Evolutionary conservation across 2,329 filamentous ascomycete species (phyloP), one percentile per base, ranked within the genome.

Genomic region (Stylonectria norvegica): DNA sequence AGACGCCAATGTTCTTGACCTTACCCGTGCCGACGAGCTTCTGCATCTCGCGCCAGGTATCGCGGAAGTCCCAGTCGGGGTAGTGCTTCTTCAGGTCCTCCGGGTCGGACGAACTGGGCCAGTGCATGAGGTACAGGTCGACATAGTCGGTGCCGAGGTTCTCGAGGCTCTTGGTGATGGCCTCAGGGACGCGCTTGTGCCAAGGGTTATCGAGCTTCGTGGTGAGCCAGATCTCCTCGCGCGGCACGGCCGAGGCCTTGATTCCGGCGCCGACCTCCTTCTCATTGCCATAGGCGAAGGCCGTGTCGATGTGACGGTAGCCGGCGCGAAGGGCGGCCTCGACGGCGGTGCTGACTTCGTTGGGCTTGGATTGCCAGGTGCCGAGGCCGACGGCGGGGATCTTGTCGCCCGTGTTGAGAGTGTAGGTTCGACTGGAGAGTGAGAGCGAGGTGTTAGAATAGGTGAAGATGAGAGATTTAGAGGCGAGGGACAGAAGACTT

Each of bases 141-240:
- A 87, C 71, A 53, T 86, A 86, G 52, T 82, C 77, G 14, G 72
- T 71, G 31, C 76, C 76, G 14, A 86, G 69, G 51, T 73, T 76
- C 60, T 76, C 71, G 42, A 86, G 69, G 9, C 78, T 82, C 38
- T 68, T 66, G 43, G 76, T 71, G 40, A 86, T 70, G 17, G 75
- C 83, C 58, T 83, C 76, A 27, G 72, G 66, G 19, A 83, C 83
- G 47, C 78, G 74, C 67, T 85, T 80, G 68, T 89, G 85, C 76
- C 82, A 85, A 36, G 83, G 76, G 74, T 90, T 89, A 72, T 87
- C 79, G 38, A 91, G 78, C 75, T 93, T 94, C 55, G 86, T 89
- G 37, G 87, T 91, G 42, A 86, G 64, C 75, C 79, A 87, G 60
- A 86, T 78, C 55, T 85, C 68, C 40, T 74, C 69, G 17, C 83